Conservation (phyloP, 2,329 filamentous ascomycete species). For the Ascochyta rabiei region DNA sequence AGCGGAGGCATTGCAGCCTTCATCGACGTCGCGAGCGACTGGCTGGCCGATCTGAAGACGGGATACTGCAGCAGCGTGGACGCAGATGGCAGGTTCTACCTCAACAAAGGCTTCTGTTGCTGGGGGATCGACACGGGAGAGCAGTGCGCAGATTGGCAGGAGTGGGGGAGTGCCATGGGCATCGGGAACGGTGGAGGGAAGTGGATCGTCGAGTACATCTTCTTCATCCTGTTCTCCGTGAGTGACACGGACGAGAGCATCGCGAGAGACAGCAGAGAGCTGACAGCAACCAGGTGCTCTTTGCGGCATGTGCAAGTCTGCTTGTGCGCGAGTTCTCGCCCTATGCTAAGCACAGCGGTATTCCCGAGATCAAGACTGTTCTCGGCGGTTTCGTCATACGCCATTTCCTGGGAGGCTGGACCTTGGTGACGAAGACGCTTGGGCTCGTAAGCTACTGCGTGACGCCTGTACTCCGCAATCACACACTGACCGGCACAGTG, state of each 20-base stretch:
- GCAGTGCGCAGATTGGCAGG: slow-evolving; percentile 84
- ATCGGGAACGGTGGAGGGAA: slow-evolving; percentile 69
- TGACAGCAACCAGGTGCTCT: slow-evolving; percentile 65
- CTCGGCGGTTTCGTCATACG: slow-evolving; percentile 92
- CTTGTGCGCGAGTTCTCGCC: slow-evolving; percentile 83
- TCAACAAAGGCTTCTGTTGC: slow-evolving; percentile 92
- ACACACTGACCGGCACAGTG: slow-evolving; percentile 61
- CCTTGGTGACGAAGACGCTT: slow-evolving; percentile 84
- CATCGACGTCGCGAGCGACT: slow-evolving; percentile 90
- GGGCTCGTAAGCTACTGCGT: slow-evolving; percentile 68
- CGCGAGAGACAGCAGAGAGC: not conserved
- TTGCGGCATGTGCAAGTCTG: slow-evolving; percentile 77
- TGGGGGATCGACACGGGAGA: slow-evolving; percentile 79
- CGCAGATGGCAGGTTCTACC: slow-evolving; percentile 85
- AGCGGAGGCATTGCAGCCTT: slow-evolving; percentile 84
- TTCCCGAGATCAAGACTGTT: slow-evolving; percentile 97
- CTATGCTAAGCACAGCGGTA: slow-evolving; percentile 92
- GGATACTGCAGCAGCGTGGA: slow-evolving; percentile 80
- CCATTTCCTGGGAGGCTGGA: slow-evolving; percentile 86
- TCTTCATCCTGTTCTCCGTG: slow-evolving; percentile 86
- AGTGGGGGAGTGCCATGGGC: slow-evolving; percentile 79
- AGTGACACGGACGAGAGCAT: slow-evolving; percentile 32
- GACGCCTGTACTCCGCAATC: not conserved
- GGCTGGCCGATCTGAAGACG: slow-evolving; percentile 90
- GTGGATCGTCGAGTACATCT: slow-evolving; percentile 85